Percentiles rank a stretch among this genome's conserved stretches.
These are phyloP conservation scores for Hypoxylon sp. DNA, from an alignment of 2,329 filamentous ascomycete species.

Conservation along the genomic window DNA sequence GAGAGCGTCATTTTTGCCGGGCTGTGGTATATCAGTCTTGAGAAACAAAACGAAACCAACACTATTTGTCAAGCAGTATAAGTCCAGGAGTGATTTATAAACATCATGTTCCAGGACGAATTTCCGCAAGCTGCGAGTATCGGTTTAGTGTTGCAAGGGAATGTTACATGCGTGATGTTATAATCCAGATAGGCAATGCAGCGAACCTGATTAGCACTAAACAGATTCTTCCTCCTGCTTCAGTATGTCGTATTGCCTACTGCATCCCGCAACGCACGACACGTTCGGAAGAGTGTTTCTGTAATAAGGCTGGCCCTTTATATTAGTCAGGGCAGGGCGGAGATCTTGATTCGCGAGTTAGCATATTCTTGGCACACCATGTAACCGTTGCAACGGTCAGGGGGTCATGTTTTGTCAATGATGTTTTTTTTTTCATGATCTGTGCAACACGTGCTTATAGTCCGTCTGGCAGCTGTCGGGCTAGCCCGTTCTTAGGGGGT, in stretches of 20 bases:
- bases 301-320: constrained; percentile 31
- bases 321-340: constrained; percentile 25
- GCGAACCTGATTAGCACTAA: constrained; percentile 11
- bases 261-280: constrained; percentile 15
- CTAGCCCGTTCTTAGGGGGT: constrained; percentile 18
- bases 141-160: constrained; percentile 18
- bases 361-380: constrained; percentile 22
- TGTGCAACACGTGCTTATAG: constrained; percentile 15
- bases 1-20: constrained; percentile 27
- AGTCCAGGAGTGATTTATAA: constrained; percentile 4
- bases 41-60: too few species aligned
- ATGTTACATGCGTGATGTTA: constrained; percentile 7
- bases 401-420: constrained; percentile 12
- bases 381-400: constrained; percentile 14
- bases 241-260: constrained; percentile 25
- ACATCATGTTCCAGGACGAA: constrained; percentile 5
- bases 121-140: background rate
- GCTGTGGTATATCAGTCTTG: too few species aligned
- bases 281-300: constrained; percentile 17
- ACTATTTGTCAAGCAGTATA: too few species aligned
- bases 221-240: constrained; percentile 19
- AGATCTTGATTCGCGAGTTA: constrained; percentile 18
- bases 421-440: background rate
- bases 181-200: constrained; percentile 8
- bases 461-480: constrained; percentile 2